Evolutionary conservation across 2,329 filamentous ascomycete species (phyloP), one percentile per base, ranked within the genome.

Genomic region (Talaromyces sp.): DNA sequence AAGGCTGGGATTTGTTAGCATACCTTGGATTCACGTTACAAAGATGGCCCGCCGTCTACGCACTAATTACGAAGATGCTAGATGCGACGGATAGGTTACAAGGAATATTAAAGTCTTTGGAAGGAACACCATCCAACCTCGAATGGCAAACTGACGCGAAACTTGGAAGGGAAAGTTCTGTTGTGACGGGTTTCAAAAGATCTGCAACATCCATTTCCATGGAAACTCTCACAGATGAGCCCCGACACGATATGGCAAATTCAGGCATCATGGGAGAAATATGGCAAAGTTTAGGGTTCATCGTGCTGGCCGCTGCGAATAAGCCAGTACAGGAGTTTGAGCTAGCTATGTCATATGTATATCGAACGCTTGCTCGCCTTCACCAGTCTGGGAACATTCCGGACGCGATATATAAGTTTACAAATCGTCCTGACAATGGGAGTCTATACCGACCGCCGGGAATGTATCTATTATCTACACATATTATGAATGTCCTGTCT

Each of bases 401-500:
- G 9, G 69, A 75, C 48, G 67, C 67, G 36, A 69, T 79, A 6
- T 80, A 80, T 63, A 72, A 73, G 56, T 75, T 74, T 58, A 61
- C 63, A 9, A 56, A 62, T 46, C 66, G 67, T 15, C 61, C 65
- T 46, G 63, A 65, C 28, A 64, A 69, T 31, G 66, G 70, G 50
- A 63, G 63, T 19, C 58, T 67, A 2, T 72, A 72, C 57, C 70
- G 75, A 8, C 75, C 77, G 5, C 77, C 78, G 5, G 73, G 72
- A 4, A 67, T 80, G 52, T 68, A 77, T 62, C 60, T 79, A 4
- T 64, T 80, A 33, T 75, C 73, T 11, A 72, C 67, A 10, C 70
- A 74, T 58, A 79, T 80, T 21, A 74, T 80, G 73, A 75, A 72
- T 50, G 71, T 75, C 54, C 58, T 80, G 36, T 77, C 78, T 5